Conservation (phyloP, 176 grass and related monocot genomes). For the Lolium multiflorum region DNA sequence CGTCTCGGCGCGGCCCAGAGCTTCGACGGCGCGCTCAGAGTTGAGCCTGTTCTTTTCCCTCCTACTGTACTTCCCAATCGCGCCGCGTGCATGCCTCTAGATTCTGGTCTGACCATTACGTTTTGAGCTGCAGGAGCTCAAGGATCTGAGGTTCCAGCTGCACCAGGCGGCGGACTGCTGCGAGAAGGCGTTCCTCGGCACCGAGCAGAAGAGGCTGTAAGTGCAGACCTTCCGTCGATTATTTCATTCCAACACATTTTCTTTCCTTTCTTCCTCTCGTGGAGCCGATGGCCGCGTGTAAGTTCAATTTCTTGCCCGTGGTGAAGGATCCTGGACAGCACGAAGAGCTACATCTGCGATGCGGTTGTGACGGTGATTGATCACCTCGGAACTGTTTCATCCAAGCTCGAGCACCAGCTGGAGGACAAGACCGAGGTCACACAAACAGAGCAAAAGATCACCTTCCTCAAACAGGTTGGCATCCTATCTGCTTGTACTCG, state of each 20-base stretch:
- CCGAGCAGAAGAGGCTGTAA: constrained; percentile 72
- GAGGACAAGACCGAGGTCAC: constrained; percentile 52
- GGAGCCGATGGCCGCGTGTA: background rate
- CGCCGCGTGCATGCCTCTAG: background rate
- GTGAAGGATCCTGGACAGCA: constrained; percentile 74
- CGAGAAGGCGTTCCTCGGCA: constrained; percentile 69
- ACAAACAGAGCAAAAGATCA: constrained; percentile 66
- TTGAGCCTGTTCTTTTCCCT: background rate
- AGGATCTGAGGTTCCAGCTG: constrained; percentile 83
- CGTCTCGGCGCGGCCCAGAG: constrained; percentile 30
- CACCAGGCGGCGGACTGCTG: constrained; percentile 81
- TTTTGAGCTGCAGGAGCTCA: constrained; percentile 60
- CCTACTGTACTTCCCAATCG: background rate
- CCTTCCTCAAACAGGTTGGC: constrained; percentile 74
- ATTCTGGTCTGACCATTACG: background rate
- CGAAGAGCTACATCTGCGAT: constrained; percentile 83
- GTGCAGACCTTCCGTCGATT: background rate
- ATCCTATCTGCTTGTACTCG: background rate
- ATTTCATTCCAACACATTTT: too few species aligned
- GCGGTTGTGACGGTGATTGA: constrained; percentile 83
- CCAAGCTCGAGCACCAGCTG: constrained; percentile 76
- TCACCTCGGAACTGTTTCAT: constrained; percentile 86
- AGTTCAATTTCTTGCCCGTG: background rate
- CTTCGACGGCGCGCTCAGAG: constrained; percentile 61
- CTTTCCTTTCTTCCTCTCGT: too few species aligned